Evolutionary conservation across 768 basidiomycete genomes (phyloP).

Genomic region (Rhodotorula kratochvilovae): DNA sequence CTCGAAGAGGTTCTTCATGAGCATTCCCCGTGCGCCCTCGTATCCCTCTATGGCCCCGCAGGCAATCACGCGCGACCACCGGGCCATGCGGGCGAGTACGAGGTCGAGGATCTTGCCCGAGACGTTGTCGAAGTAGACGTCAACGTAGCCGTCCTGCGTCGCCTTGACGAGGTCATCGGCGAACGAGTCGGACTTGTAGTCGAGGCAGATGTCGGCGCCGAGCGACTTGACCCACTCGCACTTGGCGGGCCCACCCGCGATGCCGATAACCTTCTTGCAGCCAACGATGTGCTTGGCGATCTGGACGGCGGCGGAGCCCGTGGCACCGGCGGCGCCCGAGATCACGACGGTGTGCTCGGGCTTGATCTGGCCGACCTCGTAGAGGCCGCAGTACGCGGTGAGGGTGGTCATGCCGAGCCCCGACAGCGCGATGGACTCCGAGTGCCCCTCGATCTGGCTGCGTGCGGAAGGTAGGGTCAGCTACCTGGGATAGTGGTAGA

Average conservation of each 20-base stretch:
- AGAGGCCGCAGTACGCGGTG: conserved; percentile 43
- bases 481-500: no score
- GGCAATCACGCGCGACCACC: conserved; percentile 37
- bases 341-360: conserved; percentile 42
- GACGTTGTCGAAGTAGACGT: conserved; percentile 26
- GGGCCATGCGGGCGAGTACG: conserved; percentile 35
- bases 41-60: conserved; percentile 40
- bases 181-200: conserved; percentile 44
- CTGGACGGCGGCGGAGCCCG: conserved; percentile 36
- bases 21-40: conserved; percentile 11
- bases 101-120: conserved; percentile 41
- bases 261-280: conserved; percentile 45
- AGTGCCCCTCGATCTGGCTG: neutral
- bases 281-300: conserved; percentile 46
- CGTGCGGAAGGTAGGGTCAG: no score
- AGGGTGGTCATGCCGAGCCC: conserved; percentile 12
- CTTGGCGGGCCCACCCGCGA: conserved; percentile 45
- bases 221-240: conserved; percentile 47
- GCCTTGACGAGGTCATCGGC: conserved; percentile 36
- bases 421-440: conserved; percentile 6
- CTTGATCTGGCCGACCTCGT: conserved; percentile 42
- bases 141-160: conserved; percentile 10
- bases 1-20: conserved; percentile 40
- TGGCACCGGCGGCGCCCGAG: conserved; percentile 46
- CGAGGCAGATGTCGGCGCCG: conserved; percentile 47